Conservation (phyloP, 768 basidiomycete species). For the Fomitopsis pulvina region DNA sequence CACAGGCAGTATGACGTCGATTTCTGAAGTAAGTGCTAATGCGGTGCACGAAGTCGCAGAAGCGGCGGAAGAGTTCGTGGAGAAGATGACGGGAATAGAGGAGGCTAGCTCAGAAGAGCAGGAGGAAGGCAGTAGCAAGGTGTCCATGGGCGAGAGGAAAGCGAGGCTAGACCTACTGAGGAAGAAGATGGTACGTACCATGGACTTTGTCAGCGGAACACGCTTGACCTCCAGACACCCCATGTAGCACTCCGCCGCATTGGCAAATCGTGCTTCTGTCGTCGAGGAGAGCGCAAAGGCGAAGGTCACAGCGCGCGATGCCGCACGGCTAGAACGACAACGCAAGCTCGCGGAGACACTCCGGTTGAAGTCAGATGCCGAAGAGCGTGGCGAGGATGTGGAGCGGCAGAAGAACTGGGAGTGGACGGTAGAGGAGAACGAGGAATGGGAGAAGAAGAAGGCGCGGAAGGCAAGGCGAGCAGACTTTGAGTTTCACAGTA, state of each 20-base stretch:
- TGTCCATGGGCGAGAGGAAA: constrained; percentile 67
- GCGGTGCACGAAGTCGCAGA: constrained; percentile 20
- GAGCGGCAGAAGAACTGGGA: constrained; percentile 93
- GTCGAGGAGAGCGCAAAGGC: constrained; percentile 78
- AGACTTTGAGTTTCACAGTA: constrained; percentile 90
- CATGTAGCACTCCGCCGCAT: constrained; percentile 62
- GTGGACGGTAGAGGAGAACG: constrained; percentile 92
- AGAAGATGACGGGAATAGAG: constrained; percentile 18
- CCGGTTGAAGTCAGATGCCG: constrained; percentile 80
- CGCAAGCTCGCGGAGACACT: constrained; percentile 85
- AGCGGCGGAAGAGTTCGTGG: constrained; percentile 23
- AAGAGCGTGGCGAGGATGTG: constrained; percentile 87
- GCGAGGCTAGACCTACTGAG: constrained; percentile 72
- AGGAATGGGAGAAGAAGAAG: constrained; percentile 90
- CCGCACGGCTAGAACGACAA: constrained; percentile 81
- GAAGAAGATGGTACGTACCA: constrained; percentile 68
- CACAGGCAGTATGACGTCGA: no score
- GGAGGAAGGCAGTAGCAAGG: constrained; percentile 13
- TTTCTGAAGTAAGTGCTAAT: no score
- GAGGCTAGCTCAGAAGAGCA: constrained; percentile 12
- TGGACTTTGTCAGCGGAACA: background rate
- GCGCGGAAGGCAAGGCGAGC: constrained; percentile 77
- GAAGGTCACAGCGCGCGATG: constrained; percentile 72
- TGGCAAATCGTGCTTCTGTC: constrained; percentile 80
- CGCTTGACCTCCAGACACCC: background rate